These are phyloP conservation scores for Pestalotiopsis sp. DNA, from an alignment of 2,329 filamentous ascomycete genomes.

Conservation along the genomic window DNA sequence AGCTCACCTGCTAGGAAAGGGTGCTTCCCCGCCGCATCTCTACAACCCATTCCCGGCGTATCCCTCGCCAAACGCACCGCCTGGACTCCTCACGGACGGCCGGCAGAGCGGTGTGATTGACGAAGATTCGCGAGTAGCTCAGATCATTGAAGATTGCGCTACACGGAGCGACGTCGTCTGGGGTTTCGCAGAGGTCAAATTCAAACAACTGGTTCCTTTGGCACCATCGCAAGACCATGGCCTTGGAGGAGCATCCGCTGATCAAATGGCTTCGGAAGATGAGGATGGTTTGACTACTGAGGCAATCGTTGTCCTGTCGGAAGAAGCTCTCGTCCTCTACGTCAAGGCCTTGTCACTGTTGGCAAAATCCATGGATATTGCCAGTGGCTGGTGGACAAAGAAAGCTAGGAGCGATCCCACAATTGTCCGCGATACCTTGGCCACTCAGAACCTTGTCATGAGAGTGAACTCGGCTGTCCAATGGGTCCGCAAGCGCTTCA, in stretches of 20 bases:
- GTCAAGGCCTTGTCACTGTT: conserved; percentile 91
- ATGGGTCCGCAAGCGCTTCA: conserved; percentile 93
- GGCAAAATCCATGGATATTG: conserved; percentile 94
- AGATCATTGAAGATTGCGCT: conserved; percentile 87
- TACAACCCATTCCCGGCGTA: conserved; percentile 86
- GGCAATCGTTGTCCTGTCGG: conserved; percentile 82
- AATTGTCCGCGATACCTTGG: conserved; percentile 41
- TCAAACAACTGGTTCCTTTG: conserved; percentile 91
- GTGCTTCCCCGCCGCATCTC: conserved; percentile 71
- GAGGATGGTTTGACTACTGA: conserved; percentile 81
- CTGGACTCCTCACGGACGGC: conserved; percentile 68
- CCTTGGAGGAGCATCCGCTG: conserved; percentile 62
- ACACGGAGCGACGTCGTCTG: conserved; percentile 95
- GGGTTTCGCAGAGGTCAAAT: conserved; percentile 97
- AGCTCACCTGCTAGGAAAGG: conserved; percentile 60
- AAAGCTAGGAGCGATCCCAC: conserved; percentile 68
- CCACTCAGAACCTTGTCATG: conserved; percentile 55
- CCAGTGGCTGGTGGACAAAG: conserved; percentile 86
- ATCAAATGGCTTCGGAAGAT: conserved; percentile 60
- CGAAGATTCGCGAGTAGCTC: conserved; percentile 77
- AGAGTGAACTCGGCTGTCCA: conserved; percentile 93
- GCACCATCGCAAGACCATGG: conserved; percentile 77
- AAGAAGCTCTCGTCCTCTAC: conserved; percentile 93
- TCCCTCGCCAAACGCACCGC: conserved; percentile 64
- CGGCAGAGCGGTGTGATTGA: conserved; percentile 65